Percentiles rank a stretch among this genome's conserved stretches.
Conservation (phyloP, 176 grass and related monocot genomes). For the Ananas comosus region DNA sequence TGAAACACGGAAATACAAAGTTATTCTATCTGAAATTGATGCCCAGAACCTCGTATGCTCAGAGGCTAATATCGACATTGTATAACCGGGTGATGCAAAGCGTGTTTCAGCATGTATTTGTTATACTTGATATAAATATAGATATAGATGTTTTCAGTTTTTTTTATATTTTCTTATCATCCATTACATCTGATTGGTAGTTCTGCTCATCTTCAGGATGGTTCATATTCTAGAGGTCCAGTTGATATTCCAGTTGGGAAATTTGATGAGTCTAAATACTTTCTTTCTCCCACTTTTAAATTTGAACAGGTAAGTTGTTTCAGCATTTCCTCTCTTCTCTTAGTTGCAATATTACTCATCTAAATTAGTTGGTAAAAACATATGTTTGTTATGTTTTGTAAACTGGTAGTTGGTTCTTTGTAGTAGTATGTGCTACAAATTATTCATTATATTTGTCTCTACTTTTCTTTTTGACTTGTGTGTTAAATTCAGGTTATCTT, state of each 20-base stretch:
- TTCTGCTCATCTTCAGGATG: slow-evolving; percentile 57
- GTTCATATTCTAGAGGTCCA: slow-evolving; percentile 93
- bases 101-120: neutral
- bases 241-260: slow-evolving; percentile 62
- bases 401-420: slow-evolving; percentile 2
- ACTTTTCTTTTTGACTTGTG: neutral
- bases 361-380: too few species aligned
- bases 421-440: slow-evolving; percentile 1
- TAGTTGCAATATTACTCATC: too few species aligned
- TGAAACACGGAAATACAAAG: too few species aligned
- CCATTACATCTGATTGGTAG: slow-evolving; percentile 6
- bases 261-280: slow-evolving; percentile 82
- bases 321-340: slow-evolving; percentile 4
- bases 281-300: slow-evolving; percentile 77
- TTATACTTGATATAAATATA: neutral
- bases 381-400: neutral
- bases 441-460: neutral
- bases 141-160: too few species aligned
- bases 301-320: slow-evolving; percentile 84
- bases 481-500: neutral
- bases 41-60: too few species aligned
- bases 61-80: too few species aligned
- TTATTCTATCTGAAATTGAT: too few species aligned
- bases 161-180: slow-evolving; percentile 16
- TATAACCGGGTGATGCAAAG: neutral